Evolutionary conservation across 2,329 filamentous ascomycete genomes (phyloP).

Genomic region (Cercospora nicotianae): DNA sequence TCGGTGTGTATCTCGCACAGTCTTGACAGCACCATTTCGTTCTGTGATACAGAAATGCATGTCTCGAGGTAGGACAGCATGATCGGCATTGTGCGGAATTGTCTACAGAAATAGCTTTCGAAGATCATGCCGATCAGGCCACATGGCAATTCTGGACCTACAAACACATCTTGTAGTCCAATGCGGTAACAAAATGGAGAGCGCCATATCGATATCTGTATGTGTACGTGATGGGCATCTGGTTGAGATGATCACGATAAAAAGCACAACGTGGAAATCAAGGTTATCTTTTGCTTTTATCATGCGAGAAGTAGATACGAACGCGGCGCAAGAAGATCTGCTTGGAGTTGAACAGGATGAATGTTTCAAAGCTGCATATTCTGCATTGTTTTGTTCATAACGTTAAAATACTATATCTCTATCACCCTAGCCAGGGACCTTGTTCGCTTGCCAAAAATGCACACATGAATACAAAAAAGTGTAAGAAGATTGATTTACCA

Average conservation of each 20-base stretch:
- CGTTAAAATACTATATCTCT: slow-evolving; percentile 15
- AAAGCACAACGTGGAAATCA: background rate
- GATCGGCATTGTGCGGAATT: background rate
- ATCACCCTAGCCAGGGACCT: slow-evolving; percentile 14
- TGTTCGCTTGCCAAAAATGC: slow-evolving; percentile 15
- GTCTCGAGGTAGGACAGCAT: background rate
- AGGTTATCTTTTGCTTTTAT: background rate
- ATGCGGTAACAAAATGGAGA: background rate
- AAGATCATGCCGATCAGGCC: slow-evolving; percentile 8
- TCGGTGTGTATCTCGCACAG: background rate
- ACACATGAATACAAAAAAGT: background rate
- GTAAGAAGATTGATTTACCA: slow-evolving; percentile 45
- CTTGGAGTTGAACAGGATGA: background rate
- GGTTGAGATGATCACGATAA: background rate
- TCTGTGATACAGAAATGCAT: background rate
- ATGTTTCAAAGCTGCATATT: background rate
- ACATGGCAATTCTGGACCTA: background rate
- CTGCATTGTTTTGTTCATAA: slow-evolving; percentile 6
- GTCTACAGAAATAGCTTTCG: background rate
- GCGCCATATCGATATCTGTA: background rate
- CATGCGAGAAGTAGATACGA: background rate
- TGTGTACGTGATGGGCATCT: background rate
- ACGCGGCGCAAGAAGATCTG: background rate
- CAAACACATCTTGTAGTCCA: background rate
- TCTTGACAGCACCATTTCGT: background rate